These are phyloP conservation scores for Claviceps sp. DNA, from an alignment of 2,329 filamentous ascomycete genomes.

Conservation along the genomic window DNA sequence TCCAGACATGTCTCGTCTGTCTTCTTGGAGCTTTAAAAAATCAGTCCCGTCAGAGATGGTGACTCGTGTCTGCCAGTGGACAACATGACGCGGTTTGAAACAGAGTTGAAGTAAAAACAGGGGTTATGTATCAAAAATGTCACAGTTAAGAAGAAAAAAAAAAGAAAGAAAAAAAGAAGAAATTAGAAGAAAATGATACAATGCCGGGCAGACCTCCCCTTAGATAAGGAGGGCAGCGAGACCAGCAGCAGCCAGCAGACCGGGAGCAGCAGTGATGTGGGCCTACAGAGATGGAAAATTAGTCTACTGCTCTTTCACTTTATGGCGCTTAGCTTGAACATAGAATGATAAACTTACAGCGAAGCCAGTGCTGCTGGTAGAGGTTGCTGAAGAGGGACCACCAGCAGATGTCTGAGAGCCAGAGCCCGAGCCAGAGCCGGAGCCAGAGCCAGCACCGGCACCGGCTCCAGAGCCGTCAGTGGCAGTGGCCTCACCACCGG, in stretches of 20 bases:
- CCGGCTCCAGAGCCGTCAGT: constrained; percentile 4
- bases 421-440: neutral
- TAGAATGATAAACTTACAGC: constrained; percentile 16
- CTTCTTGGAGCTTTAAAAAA: constrained; percentile 11
- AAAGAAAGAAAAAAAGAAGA: neutral
- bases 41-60: constrained; percentile 11
- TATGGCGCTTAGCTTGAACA: neutral
- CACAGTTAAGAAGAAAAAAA: constrained; percentile 13
- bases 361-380: constrained; percentile 10
- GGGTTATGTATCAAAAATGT: constrained; percentile 31
- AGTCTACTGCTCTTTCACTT: neutral
- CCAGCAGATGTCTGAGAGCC: neutral
- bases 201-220: constrained; percentile 8
- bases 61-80: constrained; percentile 8
- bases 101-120: constrained; percentile 19
- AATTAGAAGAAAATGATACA: neutral
- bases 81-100: constrained; percentile 12
- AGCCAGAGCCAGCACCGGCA: no score
- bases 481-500: constrained; percentile 5
- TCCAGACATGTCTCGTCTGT: constrained; percentile 7
- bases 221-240: constrained; percentile 36
- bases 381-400: neutral
- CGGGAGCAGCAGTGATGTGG: constrained; percentile 32
- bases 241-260: constrained; percentile 35
- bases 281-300: constrained; percentile 12